Evolutionary conservation across 108 stramenopile species (phyloP), one percentile per base, ranked within the genome.

Genomic region (Pseudonitzschia multistriata): DNA sequence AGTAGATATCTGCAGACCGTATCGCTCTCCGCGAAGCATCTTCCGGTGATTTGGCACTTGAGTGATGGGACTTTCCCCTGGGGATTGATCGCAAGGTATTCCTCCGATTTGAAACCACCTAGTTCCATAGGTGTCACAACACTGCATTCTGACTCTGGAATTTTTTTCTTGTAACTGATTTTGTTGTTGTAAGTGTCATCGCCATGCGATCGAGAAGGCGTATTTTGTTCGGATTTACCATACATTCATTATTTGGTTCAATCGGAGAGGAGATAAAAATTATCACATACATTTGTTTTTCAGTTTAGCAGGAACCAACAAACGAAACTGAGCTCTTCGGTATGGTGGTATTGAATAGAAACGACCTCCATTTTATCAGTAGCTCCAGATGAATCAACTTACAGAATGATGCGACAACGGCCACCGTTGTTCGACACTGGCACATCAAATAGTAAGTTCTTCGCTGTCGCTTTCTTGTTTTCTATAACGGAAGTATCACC

Each of bases 351-450:
- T n/a, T n/a, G n/a, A n/a, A n/a, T n/a, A n/a, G n/a, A n/a, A n/a
- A n/a, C 92, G 83, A 79, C 92, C 90, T 25, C 84, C 48, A 69
- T 0, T 14, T 25, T 27, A 22, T 1, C 24, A 22, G 19, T 22
- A 56, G 55, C n/a, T n/a, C n/a, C n/a, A n/a, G n/a, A n/a, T n/a
- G 8, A 19, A 29, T 21, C 31, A 47, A 89, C 79, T 81, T 90
- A 92, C 24, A 87, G 50, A 66, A 92, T 86, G 77, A 88, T 78
- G n/a, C 94, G 84, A 70, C 84, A 83, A 42, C 94, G 76, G 5
- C 89, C 95, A 4, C 97, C 97, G 71, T 96, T 93, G 81, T 97
- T 98, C 53, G 90, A 92, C 1, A 97, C 94, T 2, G 97, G 97
- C 66, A 93, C 64, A 69, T 98, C 97, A 62, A 83, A 97, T 8